Evolutionary conservation across 2,329 filamentous ascomycete genomes (phyloP).

Genomic region (Akanthomyces uredinophilus): DNA sequence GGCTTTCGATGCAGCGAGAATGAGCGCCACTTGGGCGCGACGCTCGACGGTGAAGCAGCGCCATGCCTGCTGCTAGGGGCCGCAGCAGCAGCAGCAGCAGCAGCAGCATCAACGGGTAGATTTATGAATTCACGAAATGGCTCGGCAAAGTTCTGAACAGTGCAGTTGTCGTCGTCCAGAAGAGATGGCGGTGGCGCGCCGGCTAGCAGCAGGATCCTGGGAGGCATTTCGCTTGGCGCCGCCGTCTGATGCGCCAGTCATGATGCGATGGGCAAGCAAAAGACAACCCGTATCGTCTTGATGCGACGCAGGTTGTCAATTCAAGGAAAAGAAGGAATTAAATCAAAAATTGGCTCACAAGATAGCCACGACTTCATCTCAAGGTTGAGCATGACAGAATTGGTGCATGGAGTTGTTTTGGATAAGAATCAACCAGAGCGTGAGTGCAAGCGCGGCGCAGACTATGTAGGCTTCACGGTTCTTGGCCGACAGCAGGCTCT

Average conservation of each 20-base stretch:
- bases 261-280: neutral
- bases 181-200: constrained; percentile 54
- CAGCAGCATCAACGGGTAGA: too few species aligned
- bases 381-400: neutral
- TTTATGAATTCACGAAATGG: neutral
- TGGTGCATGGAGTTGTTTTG: neutral
- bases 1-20: constrained; percentile 43
- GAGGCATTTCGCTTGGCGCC: neutral
- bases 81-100: too few species aligned
- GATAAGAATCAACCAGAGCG: neutral
- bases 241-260: too few species aligned
- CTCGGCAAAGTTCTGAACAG: constrained; percentile 18
- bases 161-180: constrained; percentile 47
- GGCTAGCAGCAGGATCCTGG: constrained; percentile 30
- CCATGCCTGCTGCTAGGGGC: neutral
- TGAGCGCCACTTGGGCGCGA: constrained; percentile 46
- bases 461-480: neutral
- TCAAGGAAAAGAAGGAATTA: too few species aligned
- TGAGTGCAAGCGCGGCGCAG: neutral
- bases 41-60: constrained; percentile 31
- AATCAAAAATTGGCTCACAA: too few species aligned
- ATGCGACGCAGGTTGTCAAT: neutral
- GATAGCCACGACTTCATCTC: neutral
- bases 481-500: neutral
- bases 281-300: neutral